Evolutionary conservation across 2,329 filamentous ascomycete species (phyloP).

Genomic region (Monilinia aucupariae): DNA sequence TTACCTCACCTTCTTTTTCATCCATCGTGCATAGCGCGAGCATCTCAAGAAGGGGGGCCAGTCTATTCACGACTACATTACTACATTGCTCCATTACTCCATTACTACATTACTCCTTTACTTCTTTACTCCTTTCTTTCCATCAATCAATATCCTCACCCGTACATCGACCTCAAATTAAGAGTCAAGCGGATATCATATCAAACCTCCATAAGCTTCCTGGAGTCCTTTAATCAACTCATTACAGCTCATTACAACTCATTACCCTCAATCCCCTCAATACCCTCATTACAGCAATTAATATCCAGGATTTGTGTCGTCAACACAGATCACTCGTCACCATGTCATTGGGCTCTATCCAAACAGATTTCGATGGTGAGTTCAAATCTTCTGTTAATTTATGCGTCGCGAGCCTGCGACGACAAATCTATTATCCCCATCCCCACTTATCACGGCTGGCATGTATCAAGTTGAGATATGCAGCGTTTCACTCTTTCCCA

Average conservation of each 20-base stretch:
- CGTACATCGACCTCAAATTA: background rate
- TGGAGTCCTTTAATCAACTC: constrained; percentile 4
- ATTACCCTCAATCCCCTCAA: too few species aligned
- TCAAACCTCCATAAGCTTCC: background rate
- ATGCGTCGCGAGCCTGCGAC: constrained; percentile 24
- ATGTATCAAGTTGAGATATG: constrained; percentile 32
- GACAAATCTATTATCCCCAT: constrained; percentile 26
- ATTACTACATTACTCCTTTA: too few species aligned
- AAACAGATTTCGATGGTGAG: constrained; percentile 32
- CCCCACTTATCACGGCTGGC: constrained; percentile 30
- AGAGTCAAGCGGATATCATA: background rate
- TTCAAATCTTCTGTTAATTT: constrained; percentile 25
- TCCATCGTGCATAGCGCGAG: too few species aligned
- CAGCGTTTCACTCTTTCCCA: constrained; percentile 29
- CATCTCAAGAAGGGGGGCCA: too few species aligned
- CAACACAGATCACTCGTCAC: constrained; percentile 20
- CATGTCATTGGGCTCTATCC: constrained; percentile 30
- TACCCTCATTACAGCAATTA: background rate
- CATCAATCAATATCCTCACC: too few species aligned
- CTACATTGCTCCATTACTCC: too few species aligned
- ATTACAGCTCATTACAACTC: background rate
- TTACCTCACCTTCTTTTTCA: too few species aligned
- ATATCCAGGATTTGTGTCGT: background rate
- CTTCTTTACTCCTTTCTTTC: too few species aligned
- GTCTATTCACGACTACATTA: too few species aligned